Evolutionary conservation across 2,329 filamentous ascomycete genomes (phyloP).

Genomic region (Aspergillus brunneoviolaceus): DNA sequence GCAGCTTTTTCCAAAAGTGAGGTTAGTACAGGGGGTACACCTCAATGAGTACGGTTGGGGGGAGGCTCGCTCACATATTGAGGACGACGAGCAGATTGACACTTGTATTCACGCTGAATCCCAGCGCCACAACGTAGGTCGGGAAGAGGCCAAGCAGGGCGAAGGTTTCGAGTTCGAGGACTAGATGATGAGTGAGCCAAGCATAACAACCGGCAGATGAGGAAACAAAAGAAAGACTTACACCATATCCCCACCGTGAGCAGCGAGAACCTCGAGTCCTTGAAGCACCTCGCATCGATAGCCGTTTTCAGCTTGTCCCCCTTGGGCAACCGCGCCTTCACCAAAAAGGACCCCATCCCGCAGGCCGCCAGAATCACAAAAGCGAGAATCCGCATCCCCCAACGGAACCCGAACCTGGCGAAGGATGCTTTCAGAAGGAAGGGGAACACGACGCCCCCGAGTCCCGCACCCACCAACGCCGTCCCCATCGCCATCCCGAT

Average conservation of each 20-base stretch:
- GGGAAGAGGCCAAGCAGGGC: constrained; percentile 31
- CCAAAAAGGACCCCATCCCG: constrained; percentile 34
- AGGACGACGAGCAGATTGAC: constrained; percentile 39
- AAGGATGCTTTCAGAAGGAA: constrained; percentile 38
- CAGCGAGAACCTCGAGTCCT: constrained; percentile 45
- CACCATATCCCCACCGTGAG: constrained; percentile 48
- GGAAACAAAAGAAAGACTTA: constrained; percentile 15
- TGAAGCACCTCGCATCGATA: constrained; percentile 47
- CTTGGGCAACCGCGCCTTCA: constrained; percentile 38
- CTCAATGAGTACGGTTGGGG: fast-evolving
- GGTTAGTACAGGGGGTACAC: not conserved
- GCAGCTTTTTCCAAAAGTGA: constrained; percentile 18
- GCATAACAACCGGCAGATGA: not conserved
- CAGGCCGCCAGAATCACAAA: constrained; percentile 37
- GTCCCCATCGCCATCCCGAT: constrained; percentile 42
- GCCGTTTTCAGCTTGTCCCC: constrained; percentile 31
- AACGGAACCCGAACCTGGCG: constrained; percentile 37
- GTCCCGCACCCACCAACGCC: constrained; percentile 40
- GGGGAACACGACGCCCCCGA: constrained; percentile 42
- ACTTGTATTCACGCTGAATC: constrained; percentile 26
- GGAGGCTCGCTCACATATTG: constrained; percentile 33
- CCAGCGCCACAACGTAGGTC: constrained; percentile 30
- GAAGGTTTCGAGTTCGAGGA: constrained; percentile 33
- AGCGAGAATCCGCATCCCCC: constrained; percentile 41
- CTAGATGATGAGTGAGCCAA: constrained; percentile 12